Evolutionary conservation across 139 green algal genomes (phyloP), one percentile per base, ranked within the genome.

Genomic region (Haematococcus sp.): DNA sequence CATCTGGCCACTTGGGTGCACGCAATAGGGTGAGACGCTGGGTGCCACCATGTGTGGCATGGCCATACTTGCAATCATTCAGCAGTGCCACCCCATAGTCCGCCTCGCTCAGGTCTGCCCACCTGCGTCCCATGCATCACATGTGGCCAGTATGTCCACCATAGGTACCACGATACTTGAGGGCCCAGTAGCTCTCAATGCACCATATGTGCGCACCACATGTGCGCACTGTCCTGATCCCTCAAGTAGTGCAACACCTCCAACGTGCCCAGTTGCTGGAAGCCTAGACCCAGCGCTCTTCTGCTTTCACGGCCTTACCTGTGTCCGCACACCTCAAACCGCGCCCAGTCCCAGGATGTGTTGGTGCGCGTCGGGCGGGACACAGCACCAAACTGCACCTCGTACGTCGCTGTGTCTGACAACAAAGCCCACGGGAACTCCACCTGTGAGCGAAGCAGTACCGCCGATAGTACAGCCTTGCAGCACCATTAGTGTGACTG

Each of bases 21-120:
- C 71, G 40, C n/a, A 83, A 67, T 59, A 83, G 67, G 15, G 72
- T 77, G 31, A 83, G 66, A 20, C 77, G 66, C 77, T 77, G 73
- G 1, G 63, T 64, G 66, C 72, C 60, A 66, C 77, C 77, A 49
- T 83, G 71, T 4, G 67, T 74, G 46, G 72, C 77, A 43, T 83
- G 66, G 13, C 77, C 77, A 56, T 83, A 83, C 72, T 83, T 83
- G 77, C 77, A 83, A 59, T 83, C 77, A 52, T 83, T 83, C n/a
- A 83, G 59, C n/a, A 83, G 68, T 9, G 77, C 72, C 59, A 83
- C 67, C 22, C 77, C 77, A 70, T 76, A 83, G 49, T 73, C 77
- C 1, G 72, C 71, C 67, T 83, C 77, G 22, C 23, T 58, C 55
- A 83, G 67, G 66, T 83, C 77, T 4, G 72, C 66, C 67, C 76